A percentile compares a stretch with the other conserved stretches of the same genome.
These are phyloP conservation scores for Lagerstroemia speciosa DNA, from an alignment of 345 rosid genomes.

Conservation along the genomic window DNA sequence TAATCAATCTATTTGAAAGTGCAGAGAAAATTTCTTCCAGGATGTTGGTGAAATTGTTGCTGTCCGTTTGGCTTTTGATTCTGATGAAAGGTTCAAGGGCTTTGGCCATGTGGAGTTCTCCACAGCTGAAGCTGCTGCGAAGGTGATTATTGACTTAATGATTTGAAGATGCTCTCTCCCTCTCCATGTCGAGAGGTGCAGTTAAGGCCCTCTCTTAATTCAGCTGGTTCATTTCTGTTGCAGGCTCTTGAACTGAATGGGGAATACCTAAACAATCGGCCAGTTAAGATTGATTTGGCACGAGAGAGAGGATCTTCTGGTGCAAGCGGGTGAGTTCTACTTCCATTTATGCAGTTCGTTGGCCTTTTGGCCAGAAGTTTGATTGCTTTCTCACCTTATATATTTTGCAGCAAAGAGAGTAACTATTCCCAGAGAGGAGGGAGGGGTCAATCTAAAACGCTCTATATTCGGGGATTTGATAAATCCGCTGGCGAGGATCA, in stretches of 20 bases:
- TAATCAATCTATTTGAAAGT: slow-evolving; percentile 4
- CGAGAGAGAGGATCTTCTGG: slow-evolving; percentile 54
- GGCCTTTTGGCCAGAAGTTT: background rate
- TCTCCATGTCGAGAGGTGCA: too few species aligned
- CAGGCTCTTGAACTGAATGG: slow-evolving; percentile 67
- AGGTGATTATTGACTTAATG: slow-evolving; percentile 24
- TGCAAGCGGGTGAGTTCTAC: slow-evolving; percentile 50
- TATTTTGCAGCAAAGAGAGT: slow-evolving; percentile 34
- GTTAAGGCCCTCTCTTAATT: background rate
- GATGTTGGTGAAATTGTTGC: slow-evolving; percentile 62
- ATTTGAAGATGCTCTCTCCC: too few species aligned
- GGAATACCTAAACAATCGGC: slow-evolving; percentile 34
- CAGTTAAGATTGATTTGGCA: slow-evolving; percentile 65
- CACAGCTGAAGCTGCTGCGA: slow-evolving; percentile 53
- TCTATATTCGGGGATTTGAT: slow-evolving; percentile 64
- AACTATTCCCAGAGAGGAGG: slow-evolving; percentile 46
- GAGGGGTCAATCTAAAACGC: slow-evolving; percentile 22
- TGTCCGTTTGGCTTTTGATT: slow-evolving; percentile 46
- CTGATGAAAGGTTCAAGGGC: slow-evolving; percentile 55
- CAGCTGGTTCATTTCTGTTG: background rate
- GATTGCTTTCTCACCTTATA: background rate
- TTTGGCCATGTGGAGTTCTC: slow-evolving; percentile 86
- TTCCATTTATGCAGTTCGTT: background rate
- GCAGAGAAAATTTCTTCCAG: slow-evolving; percentile 66
- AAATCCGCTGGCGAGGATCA: slow-evolving; percentile 39